A percentile compares a stretch with the other conserved stretches of the same genome.
These are phyloP conservation scores for Globisporangium barbulae DNA, from an alignment of 352 stramenopile species.

Conservation along the genomic window DNA sequence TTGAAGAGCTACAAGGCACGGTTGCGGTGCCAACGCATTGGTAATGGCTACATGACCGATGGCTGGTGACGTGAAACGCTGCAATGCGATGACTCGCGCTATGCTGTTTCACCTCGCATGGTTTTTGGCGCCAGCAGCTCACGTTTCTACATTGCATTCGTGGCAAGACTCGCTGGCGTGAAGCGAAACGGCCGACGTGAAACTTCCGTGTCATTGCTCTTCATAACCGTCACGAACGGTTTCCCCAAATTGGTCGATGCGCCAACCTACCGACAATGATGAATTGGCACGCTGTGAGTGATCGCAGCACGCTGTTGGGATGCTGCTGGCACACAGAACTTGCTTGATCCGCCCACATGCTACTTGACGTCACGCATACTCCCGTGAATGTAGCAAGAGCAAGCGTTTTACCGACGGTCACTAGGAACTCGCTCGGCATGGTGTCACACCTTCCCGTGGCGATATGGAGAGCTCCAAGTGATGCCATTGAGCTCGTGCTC, in stretches of 20 bases:
- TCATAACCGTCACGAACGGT: constrained; percentile 1
- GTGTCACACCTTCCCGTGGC: too few relatives aligned
- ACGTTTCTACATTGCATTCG: background rate
- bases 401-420: too few relatives aligned
- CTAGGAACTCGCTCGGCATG: too few relatives aligned
- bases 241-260: background rate
- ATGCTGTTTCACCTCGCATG: background rate
- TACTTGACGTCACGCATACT: too few relatives aligned
- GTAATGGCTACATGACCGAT: background rate
- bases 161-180: too few relatives aligned
- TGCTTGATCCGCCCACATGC: background rate
- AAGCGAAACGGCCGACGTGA: background rate
- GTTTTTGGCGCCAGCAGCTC: background rate
- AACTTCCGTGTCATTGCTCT: background rate
- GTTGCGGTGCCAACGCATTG: background rate
- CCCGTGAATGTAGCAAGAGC: too few relatives aligned
- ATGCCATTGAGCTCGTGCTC: too few relatives aligned
- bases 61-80: background rate
- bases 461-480: too few relatives aligned
- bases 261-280: background rate
- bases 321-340: background rate
- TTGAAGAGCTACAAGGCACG: background rate
- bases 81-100: background rate
- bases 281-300: background rate
- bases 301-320: too few relatives aligned